Evolutionary conservation across 805 yeast species (phyloP), one percentile per base, ranked within the genome.

Genomic region (Zygosaccharomyces bisporus): DNA sequence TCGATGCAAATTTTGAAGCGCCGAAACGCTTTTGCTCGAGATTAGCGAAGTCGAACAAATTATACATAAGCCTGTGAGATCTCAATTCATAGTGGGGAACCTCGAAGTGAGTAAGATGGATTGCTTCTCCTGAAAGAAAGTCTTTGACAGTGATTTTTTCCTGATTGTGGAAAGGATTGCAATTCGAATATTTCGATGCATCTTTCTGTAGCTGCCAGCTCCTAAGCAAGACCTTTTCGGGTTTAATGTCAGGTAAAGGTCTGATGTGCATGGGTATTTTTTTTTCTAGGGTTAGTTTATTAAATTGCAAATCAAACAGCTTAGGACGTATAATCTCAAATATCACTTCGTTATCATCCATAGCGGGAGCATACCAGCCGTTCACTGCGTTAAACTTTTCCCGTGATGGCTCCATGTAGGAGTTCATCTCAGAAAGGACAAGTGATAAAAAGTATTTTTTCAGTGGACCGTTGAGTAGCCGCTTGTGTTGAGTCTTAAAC

Each of bases 151-250:
- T 21, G 4, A 13, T 14, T 10, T 29, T 32, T 4, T 14, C 37
- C 2, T 38, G 13, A 29, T 32, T 31, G 17, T 29, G 34, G 30
- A 59, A 50, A 6, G 62, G 62, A 29, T 53, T 39, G 63, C 63
- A 57, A 6, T 45, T 41, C 30, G 56, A 33, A 6, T 33, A 23
- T 32, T 43, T 53, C 17, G 53, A 7, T 14, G 35, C 34, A 6
- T 30, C 37, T 34, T 47, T 54, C 2, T 46, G 36, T 6, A 57
- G n/a, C 34, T 34, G 39, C 64, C 63, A 58, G 6, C 21, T 30
- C 16, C 38, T 37, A 10, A 19, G 33, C 3, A 20, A 10, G 7
- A 24, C 14, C 4, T 17, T 19, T 3, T 18, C 33, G 23, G 17
- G 1, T 21, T 4, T 21, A 12, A 2, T 21, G 12, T 3, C n/a